These are phyloP conservation scores for Paspalum vaginatum DNA, from an alignment of 176 grass and related monocot genomes.

Conservation along the genomic window DNA sequence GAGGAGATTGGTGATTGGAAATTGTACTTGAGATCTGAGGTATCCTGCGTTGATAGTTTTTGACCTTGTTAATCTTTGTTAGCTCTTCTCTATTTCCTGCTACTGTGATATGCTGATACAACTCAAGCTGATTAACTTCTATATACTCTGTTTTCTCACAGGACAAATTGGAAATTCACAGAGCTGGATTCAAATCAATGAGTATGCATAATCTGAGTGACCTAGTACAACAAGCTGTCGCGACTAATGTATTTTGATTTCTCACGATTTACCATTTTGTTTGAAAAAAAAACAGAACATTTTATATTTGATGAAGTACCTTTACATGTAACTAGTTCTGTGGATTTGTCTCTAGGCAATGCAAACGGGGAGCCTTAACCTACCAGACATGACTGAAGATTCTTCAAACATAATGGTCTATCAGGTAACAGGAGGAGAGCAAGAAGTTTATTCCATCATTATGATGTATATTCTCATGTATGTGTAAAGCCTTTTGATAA, in stretches of 20 bases:
- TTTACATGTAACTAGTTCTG: constrained; percentile 21
- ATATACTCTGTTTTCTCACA: constrained; percentile 43
- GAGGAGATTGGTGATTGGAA: constrained; percentile 83
- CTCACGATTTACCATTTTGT: constrained; percentile 42
- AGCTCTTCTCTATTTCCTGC: constrained; percentile 15
- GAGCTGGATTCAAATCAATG: constrained; percentile 80
- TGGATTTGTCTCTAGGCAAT: constrained; percentile 68
- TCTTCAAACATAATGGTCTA: constrained; percentile 86
- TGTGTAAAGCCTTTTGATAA: background rate
- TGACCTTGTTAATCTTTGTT: constrained; percentile 19
- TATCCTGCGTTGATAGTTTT: constrained; percentile 46
- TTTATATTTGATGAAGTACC: constrained; percentile 13
- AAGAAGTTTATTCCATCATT: background rate
- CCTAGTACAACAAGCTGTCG: constrained; percentile 75
- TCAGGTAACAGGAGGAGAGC: constrained; percentile 63
- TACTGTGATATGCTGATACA: constrained; percentile 22
- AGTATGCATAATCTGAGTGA: constrained; percentile 97
- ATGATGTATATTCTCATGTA: constrained; percentile 8
- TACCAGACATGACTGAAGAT: constrained; percentile 74
- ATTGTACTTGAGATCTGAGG: constrained; percentile 74
- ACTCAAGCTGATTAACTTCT: constrained; percentile 30
- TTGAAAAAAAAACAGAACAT: background rate
- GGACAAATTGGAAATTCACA: constrained; percentile 77
- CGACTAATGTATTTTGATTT: constrained; percentile 67
- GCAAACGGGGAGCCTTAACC: constrained; percentile 70